Evolutionary conservation across 345 rosid genomes (phyloP), one percentile per base, ranked within the genome.

Genomic region (Alliaria petiolata): DNA sequence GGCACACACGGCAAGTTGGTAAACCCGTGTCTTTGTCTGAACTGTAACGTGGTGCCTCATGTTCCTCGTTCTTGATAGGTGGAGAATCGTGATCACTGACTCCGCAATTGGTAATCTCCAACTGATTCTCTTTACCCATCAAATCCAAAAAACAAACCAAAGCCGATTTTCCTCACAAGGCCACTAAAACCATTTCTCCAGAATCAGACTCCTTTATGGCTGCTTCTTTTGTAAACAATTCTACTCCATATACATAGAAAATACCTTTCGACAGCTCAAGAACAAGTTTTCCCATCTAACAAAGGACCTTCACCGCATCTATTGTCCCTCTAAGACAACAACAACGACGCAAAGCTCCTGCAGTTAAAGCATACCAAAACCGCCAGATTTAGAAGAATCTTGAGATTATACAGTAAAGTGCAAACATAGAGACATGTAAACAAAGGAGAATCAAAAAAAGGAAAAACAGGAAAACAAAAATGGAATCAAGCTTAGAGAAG

Each of bases 1-100:
- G 98, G 84, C 98, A 93, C 9, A 93, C 98, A 43, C 98, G 98
- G 56, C 98, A 93, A 61, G 88, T 77, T 51, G 89, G 78, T 75
- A 78, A 49, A 20, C 92, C 90, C 0, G 79, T 70, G 72, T 92
- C 98, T 77, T 75, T 92, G 74, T 93, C 98, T 42, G 81, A 58
- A 78, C 93, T 90, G 60, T 63, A 68, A 36, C 79, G 83, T 9
- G 93, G 83, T 30, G 62, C 66, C 70, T 70, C 71, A 25, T 54
- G 53, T 20, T 69, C 80, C 16, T 76, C 54, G 14, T 70, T 76
- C 62, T 76, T 76, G 76, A 64, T 34, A 49, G 67, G 61, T 70
- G 62, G 76, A 49, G 71, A 63, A 56, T 31, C 65, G 57, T 68
- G 64, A 62, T 75, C 69, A 68, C 58, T 75, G 69, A 67, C 64